Evolutionary conservation across 495 filamentous ascomycete genomes (phyloP).

Genomic region (Hypomontagnella submonticulosa): DNA sequence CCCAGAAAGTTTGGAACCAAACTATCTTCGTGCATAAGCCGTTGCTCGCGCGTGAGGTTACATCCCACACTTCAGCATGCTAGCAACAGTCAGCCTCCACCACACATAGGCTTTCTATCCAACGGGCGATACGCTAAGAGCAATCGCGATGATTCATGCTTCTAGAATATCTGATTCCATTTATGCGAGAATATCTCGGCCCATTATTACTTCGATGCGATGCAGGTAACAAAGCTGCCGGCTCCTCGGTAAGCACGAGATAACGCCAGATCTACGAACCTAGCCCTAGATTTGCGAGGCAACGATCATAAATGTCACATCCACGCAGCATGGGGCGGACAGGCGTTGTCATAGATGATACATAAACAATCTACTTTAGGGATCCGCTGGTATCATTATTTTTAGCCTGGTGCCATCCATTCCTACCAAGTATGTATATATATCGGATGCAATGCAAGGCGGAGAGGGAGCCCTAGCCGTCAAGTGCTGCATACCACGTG

Average conservation of each 20-base stretch:
- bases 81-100: slow-evolving; percentile 2
- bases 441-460: no score
- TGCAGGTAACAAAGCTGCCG: neutral
- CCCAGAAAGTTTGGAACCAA: neutral
- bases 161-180: no score
- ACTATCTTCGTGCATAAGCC: slow-evolving; percentile 4
- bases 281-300: slow-evolving; percentile 1
- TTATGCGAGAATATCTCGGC: no score
- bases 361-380: no score
- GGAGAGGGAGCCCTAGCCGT: no score
- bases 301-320: neutral
- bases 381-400: no score
- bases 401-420: no score
- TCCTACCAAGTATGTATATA: no score
- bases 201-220: no score
- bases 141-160: no score
- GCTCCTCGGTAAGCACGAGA: slow-evolving; percentile 8
- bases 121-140: neutral
- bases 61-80: slow-evolving; percentile 16
- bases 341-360: no score
- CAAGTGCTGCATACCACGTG: no score
- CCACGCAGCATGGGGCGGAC: neutral
- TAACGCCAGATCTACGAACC: slow-evolving; percentile 7
- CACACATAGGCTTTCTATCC: neutral
- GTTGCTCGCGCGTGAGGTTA: slow-evolving; percentile 24